Evolutionary conservation across 495 filamentous ascomycete species (phyloP).

Genomic region (Thozetella sp.): DNA sequence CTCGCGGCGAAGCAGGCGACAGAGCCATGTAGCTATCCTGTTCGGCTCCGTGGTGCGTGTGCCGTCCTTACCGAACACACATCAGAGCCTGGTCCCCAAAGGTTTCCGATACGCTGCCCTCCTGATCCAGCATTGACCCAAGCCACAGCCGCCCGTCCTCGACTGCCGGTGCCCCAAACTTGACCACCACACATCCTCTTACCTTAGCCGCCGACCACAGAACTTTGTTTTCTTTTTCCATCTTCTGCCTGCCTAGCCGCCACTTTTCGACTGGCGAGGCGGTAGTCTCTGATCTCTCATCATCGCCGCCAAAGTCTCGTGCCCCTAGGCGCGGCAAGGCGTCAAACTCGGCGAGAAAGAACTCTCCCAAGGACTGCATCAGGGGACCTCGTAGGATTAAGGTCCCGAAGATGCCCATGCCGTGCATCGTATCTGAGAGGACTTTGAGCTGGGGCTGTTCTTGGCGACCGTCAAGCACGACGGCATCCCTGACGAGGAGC

Average conservation of each 20-base stretch:
- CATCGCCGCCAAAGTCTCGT: slow-evolving; percentile 67
- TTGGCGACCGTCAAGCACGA: slow-evolving; percentile 67
- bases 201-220: slow-evolving; percentile 88
- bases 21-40: neutral
- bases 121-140: slow-evolving; percentile 49
- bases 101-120: slow-evolving; percentile 44
- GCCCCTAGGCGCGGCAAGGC: slow-evolving; percentile 80
- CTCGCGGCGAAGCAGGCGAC: too few species aligned
- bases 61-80: slow-evolving; percentile 40
- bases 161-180: slow-evolving; percentile 65
- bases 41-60: neutral
- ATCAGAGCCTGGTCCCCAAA: slow-evolving; percentile 56
- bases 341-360: slow-evolving; percentile 76
- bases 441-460: slow-evolving; percentile 30
- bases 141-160: slow-evolving; percentile 54
- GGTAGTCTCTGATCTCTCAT: slow-evolving; percentile 26
- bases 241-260: slow-evolving; percentile 39
- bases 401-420: slow-evolving; percentile 74
- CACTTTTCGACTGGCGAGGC: slow-evolving; percentile 39
- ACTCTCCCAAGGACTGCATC: slow-evolving; percentile 63
- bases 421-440: slow-evolving; percentile 62
- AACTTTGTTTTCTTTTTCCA: slow-evolving; percentile 60
- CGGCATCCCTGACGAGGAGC: slow-evolving; percentile 78
- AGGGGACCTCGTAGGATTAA: slow-evolving; percentile 78
- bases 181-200: slow-evolving; percentile 84